A percentile compares a stretch with the other conserved stretches of the same genome.
These are phyloP conservation scores for Fusarium sp. DNA, from an alignment of 2,329 filamentous ascomycete species.

Conservation along the genomic window DNA sequence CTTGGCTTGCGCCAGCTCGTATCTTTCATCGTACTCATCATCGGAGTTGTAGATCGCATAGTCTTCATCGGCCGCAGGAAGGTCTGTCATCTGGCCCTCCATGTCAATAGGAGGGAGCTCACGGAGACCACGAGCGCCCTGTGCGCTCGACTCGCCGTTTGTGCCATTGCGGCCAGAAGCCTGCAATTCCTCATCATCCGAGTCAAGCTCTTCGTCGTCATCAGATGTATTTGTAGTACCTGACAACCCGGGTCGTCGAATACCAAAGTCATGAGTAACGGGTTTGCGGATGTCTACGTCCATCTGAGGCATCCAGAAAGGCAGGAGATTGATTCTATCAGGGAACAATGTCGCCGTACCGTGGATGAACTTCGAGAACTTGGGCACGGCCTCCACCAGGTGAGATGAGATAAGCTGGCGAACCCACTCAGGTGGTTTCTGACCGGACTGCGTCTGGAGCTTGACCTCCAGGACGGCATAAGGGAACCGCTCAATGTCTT, in stretches of 20 bases:
- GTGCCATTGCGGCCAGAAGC: slow-evolving; percentile 15
- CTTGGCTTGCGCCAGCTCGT: slow-evolving; percentile 79
- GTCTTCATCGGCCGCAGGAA: slow-evolving; percentile 68
- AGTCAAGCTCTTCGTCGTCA: slow-evolving; percentile 74
- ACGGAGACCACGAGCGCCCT: slow-evolving; percentile 50
- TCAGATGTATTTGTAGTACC: slow-evolving; percentile 81
- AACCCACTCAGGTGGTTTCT: slow-evolving; percentile 96
- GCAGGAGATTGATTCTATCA: slow-evolving; percentile 84
- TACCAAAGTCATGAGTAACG: slow-evolving; percentile 86
- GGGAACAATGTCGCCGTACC: slow-evolving; percentile 90
- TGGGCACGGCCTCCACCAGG: slow-evolving; percentile 97
- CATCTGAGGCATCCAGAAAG: slow-evolving; percentile 99
- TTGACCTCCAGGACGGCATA: slow-evolving; percentile 98
- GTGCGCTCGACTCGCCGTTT: slow-evolving; percentile 50
- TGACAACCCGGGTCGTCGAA: slow-evolving; percentile 79
- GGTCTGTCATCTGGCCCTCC: slow-evolving; percentile 81
- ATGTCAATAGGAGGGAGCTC: slow-evolving; percentile 65
- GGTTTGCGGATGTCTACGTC: slow-evolving; percentile 96
- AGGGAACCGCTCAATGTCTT: slow-evolving; percentile 89
- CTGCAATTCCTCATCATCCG: slow-evolving; percentile 66
- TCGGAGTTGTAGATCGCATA: slow-evolving; percentile 89
- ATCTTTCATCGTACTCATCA: slow-evolving; percentile 78
- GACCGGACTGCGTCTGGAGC: slow-evolving; percentile 92
- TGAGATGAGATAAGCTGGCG: slow-evolving; percentile 91
- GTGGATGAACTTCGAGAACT: slow-evolving; percentile 99